Base-by-base conservation (phyloP, 192 early-diverging fungal genomes). In the Pecoramyces ruminantium region DNA sequence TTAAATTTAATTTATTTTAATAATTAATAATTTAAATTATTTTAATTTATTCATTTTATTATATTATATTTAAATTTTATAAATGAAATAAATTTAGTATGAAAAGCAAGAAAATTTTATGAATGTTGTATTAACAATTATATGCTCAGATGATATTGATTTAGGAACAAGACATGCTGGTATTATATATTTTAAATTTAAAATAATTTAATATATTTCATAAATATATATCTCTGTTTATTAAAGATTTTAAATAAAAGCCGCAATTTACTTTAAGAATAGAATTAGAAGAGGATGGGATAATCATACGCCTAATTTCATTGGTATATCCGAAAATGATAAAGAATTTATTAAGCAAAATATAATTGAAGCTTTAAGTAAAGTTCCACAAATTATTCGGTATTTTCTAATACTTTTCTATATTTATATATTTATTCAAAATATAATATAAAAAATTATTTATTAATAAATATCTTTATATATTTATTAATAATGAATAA, bases 231-330 rank as follows among this genome's bases (percentile, higher is more conserved):
- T n/a, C n/a, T n/a, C n/a, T n/a, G n/a, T n/a, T n/a, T n/a, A n/a
- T n/a, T n/a, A n/a, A n/a, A n/a, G n/a, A n/a, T n/a, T n/a, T n/a
- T n/a, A n/a, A n/a, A n/a, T 3, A 79, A 38, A 30, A 89, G 88
- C 86, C 81, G 88, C 94, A 15, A 93, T 97, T 82, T 96, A 94
- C 89, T 95, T 97, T 85, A 97, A 97, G 83, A 97, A 97, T 86
- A 87, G 92, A 13, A 84, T 96, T 39, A 85, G 86, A 30, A 89
- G 88, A 80, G 89, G 90, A 25, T 97, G 96, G 96, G 83, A 88
- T 77, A 39, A 86, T 85, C 58, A 25, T 77, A 38, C 42, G 86
- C 78, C 78, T 82, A 80, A 78, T 83, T 80, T 82, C 83, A 80
- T 79, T 84, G 42, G 84, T 21, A 92, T 93, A 81, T 86, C 85